These are phyloP conservation scores for Mycena epipterygia DNA, from an alignment of 768 basidiomycete genomes.

Conservation along the genomic window DNA sequence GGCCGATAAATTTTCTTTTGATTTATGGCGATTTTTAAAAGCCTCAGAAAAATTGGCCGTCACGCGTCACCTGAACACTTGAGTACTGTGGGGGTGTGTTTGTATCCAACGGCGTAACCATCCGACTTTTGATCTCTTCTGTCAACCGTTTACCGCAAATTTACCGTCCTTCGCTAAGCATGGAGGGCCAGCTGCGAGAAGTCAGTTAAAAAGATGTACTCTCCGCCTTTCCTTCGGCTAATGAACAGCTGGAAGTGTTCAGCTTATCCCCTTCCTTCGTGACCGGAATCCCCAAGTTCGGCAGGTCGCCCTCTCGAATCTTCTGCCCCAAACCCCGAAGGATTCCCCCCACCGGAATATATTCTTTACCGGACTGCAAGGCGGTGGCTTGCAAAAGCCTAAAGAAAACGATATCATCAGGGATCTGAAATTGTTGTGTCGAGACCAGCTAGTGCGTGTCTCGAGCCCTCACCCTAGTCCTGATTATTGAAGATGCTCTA, in stretches of 20 bases:
- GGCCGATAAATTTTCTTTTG: too few relatives aligned
- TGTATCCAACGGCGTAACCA: too few relatives aligned
- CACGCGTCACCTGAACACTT: too few relatives aligned
- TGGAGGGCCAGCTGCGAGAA: conserved; percentile 65
- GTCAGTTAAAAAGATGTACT: conserved; percentile 44
- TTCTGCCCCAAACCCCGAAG: conserved; percentile 83
- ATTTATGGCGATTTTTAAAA: too few relatives aligned
- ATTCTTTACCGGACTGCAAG: conserved; percentile 75
- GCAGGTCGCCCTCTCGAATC: conserved; percentile 86
- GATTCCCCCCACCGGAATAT: conserved; percentile 79
- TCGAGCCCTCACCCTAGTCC: background rate
- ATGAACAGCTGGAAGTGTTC: conserved; percentile 30
- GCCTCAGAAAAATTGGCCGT: too few relatives aligned
- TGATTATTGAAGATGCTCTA: conserved; percentile 44
- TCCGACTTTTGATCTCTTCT: too few relatives aligned
- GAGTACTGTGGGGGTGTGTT: too few relatives aligned
- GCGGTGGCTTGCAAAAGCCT: conserved; percentile 67
- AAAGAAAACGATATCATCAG: conserved; percentile 79
- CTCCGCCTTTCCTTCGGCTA: background rate
- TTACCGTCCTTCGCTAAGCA: too few relatives aligned
- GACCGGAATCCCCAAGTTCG: conserved; percentile 91
- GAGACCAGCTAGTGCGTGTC: conserved; percentile 82
- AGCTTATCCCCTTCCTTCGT: conserved; percentile 89
- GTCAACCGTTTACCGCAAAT: too few relatives aligned
- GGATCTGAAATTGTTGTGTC: conserved; percentile 88